These are phyloP conservation scores for Fusarium sublunatum DNA, from an alignment of 2,329 filamentous ascomycete species.

Conservation along the genomic window DNA sequence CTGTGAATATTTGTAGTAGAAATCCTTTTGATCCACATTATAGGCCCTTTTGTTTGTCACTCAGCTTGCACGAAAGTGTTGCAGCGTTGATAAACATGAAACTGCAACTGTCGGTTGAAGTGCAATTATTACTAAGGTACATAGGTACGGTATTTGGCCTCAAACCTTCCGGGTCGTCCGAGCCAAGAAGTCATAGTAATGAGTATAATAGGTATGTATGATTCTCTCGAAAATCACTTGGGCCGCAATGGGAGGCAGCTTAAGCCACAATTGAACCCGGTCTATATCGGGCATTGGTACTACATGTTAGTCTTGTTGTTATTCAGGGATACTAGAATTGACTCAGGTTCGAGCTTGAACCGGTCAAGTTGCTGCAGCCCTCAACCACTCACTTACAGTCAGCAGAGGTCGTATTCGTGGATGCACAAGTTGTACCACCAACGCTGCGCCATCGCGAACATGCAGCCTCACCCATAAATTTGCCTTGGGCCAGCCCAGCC, in stretches of 20 bases:
- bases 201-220: background rate
- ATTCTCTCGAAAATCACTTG: background rate
- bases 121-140: background rate
- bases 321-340: background rate
- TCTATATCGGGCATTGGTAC: background rate
- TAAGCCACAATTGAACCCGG: constrained; percentile 11
- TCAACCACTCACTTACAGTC: constrained; percentile 28
- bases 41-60: constrained; percentile 24
- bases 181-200: background rate
- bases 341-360: constrained; percentile 11
- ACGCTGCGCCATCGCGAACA: constrained; percentile 27
- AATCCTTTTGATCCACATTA: constrained; percentile 50
- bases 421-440: constrained; percentile 30
- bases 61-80: constrained; percentile 9
- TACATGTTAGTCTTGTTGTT: background rate
- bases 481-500: constrained; percentile 3
- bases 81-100: constrained; percentile 1
- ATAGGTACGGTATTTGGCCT: background rate
- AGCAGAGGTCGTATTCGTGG: constrained; percentile 39
- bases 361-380: constrained; percentile 20
- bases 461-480: constrained; percentile 2
- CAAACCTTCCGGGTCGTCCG: background rate
- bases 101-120: background rate
- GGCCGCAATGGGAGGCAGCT: background rate
- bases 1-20: constrained; percentile 62